Conservation (phyloP, 371 early-diverging fungal species). For the Vairimorpha apis region DNA sequence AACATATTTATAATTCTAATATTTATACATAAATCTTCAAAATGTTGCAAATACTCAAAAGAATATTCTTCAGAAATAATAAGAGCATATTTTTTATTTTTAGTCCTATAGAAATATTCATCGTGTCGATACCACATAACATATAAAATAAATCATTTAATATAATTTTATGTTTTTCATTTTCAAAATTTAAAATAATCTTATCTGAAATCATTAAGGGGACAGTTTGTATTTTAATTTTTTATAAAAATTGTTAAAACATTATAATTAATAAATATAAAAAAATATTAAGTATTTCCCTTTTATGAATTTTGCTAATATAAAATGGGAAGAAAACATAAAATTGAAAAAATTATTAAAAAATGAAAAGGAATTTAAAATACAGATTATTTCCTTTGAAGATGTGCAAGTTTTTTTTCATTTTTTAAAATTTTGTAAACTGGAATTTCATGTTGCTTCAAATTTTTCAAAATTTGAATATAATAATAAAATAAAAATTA, state of each 20-base stretch:
- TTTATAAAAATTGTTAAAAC: too few relatives aligned
- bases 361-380: not conserved
- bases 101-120: conserved; percentile 11
- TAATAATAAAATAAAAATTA: not conserved
- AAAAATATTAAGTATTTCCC: too few relatives aligned
- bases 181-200: too few relatives aligned
- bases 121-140: conserved; percentile 26
- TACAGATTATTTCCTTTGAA: not conserved
- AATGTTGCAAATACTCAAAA: conserved; percentile 3
- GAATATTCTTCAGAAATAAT: conserved; percentile 5
- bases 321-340: too few relatives aligned
- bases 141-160: conserved; percentile 20
- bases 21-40: conserved; percentile 24
- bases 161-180: conserved; percentile 20
- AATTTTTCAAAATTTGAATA: not conserved
- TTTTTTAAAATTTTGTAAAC: not conserved
- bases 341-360: too few relatives aligned
- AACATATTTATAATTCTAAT: conserved; percentile 22
- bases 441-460: not conserved
- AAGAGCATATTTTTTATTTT: conserved; percentile 21
- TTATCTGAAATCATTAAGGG: too few relatives aligned
- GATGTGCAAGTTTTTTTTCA: not conserved
- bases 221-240: too few relatives aligned
- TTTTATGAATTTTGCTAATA: too few relatives aligned
- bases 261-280: too few relatives aligned